These are phyloP conservation scores for Asterochloris sp. DNA, from an alignment of 139 green algal genomes.

Conservation along the genomic window DNA sequence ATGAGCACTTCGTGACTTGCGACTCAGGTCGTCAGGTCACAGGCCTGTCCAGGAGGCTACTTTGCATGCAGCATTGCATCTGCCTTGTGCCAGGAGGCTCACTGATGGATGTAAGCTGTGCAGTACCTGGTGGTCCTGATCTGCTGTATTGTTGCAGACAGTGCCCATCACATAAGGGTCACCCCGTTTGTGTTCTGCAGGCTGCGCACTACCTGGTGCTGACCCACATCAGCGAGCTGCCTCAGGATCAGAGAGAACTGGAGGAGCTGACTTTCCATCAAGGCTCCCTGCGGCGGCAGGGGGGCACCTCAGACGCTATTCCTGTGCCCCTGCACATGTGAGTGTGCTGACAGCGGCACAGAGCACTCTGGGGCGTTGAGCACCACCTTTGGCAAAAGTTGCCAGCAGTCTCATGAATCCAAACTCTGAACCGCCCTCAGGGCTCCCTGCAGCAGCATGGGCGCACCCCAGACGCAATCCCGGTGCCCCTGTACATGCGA, in stretches of 20 bases:
- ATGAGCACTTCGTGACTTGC: not conserved
- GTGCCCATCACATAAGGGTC: not conserved
- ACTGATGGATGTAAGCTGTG: not conserved
- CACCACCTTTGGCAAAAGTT: not conserved
- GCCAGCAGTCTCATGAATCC: no score
- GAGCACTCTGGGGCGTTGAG: not conserved
- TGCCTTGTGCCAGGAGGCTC: not conserved
- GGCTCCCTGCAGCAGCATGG: not conserved
- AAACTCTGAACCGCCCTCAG: no score
- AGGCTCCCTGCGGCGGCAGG: not conserved
- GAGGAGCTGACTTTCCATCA: not conserved
- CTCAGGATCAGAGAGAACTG: not conserved
- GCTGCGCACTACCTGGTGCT: slow-evolving; percentile 66
- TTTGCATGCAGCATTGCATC: not conserved
- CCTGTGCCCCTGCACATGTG: not conserved
- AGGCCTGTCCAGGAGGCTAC: not conserved
- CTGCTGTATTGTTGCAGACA: not conserved
- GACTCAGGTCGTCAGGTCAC: not conserved
- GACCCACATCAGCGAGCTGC: slow-evolving; percentile 39
- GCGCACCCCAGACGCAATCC: slow-evolving; percentile 1
- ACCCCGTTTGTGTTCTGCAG: slow-evolving; percentile 1
- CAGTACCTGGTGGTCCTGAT: not conserved
- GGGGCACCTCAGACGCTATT: not conserved
- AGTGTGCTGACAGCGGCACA: not conserved
- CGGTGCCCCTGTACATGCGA: not conserved